Conservation (phyloP, 106 monocot species). For the Apostasia shenzhenica region DNA sequence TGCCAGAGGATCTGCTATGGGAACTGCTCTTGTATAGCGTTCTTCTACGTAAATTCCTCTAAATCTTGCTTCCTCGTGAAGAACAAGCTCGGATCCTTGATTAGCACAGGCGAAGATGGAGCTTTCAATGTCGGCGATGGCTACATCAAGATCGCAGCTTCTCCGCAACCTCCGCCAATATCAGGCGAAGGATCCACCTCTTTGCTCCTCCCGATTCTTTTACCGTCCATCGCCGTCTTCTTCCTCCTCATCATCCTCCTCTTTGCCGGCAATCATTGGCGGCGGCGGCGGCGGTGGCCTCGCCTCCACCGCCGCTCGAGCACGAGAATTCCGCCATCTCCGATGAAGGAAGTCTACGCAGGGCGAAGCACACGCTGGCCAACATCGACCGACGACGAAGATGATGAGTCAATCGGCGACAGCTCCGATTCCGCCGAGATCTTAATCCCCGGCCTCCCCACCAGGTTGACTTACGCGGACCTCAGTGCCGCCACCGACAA, state of each 20-base stretch:
- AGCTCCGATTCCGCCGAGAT: constrained; percentile 32
- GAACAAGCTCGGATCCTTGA: constrained; percentile 46
- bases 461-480: constrained; percentile 55
- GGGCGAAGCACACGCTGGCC: constrained; percentile 13
- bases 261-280: constrained; percentile 23
- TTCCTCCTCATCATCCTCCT: constrained; percentile 40
- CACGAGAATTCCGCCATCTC: not conserved
- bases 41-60: constrained; percentile 52
- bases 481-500: constrained; percentile 43
- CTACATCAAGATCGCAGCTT: constrained; percentile 39
- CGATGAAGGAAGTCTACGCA: constrained; percentile 14
- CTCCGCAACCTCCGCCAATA: not conserved
- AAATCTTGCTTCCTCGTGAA: constrained; percentile 44
- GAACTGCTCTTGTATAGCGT: constrained; percentile 71
- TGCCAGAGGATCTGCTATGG: constrained; percentile 48
- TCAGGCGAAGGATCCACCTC: not conserved
- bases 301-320: not conserved
- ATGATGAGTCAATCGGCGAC: not conserved
- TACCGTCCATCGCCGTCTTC: constrained; percentile 49
- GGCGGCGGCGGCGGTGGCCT: constrained; percentile 14
- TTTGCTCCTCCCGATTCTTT: constrained; percentile 34
- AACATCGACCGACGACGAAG: constrained; percentile 1
- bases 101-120: constrained; percentile 2
- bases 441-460: constrained; percentile 69
- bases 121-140: constrained; percentile 12